Base-by-base conservation (phyloP, 2,329 filamentous ascomycete genomes). In the Phyllosticta citriasiana region DNA sequence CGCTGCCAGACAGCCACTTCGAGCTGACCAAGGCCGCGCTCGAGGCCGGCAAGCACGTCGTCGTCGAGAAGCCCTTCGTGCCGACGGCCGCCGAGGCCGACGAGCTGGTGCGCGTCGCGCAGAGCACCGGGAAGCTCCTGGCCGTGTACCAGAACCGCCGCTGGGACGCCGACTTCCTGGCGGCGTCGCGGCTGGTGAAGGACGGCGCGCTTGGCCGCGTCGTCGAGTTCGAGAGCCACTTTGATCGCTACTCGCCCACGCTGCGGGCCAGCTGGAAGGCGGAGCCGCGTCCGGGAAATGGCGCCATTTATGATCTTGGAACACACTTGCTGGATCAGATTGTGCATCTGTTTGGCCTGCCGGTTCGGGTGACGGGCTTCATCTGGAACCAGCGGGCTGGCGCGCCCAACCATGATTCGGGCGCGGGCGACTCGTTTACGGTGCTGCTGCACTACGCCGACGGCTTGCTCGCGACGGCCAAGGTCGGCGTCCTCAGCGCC, bases 61-160 rank as follows among this genome's bases (percentile, higher is more conserved):
- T 93, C 58, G 87, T 88, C 56, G 89, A 93, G 77, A 93, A 93
- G 78, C 89, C 89, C 2, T 93, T 93, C 71, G 88, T 89, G 12
- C 86, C 88, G 22, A 88, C 85, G 1, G 78, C 82, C 1, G 78
- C 82, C 62, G 85, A 92, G 74, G 88, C 88, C 10, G 79, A 83
- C 35, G 75, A 83, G 66, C 82, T 93, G 6, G 80, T 72, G 69
- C 70, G 30, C 69, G 9, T 76, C 57, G 72, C 75, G 1, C 66
- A 71, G 63, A 68, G 70, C 63, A 74, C 67, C 16, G 73, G 71
- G 19, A 76, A 73, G 65, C 63, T 73, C 61, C 71, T 78, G 51
- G 77, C 77, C 60, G 78, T 82, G 52, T 79, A 79, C 62, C 76
- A 80, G 62, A 77, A 91, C 77, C 83, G 89, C 30, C 80, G 89